Evolutionary conservation across 441 rosid genomes (phyloP).

Genomic region (Populus hybrid): DNA sequence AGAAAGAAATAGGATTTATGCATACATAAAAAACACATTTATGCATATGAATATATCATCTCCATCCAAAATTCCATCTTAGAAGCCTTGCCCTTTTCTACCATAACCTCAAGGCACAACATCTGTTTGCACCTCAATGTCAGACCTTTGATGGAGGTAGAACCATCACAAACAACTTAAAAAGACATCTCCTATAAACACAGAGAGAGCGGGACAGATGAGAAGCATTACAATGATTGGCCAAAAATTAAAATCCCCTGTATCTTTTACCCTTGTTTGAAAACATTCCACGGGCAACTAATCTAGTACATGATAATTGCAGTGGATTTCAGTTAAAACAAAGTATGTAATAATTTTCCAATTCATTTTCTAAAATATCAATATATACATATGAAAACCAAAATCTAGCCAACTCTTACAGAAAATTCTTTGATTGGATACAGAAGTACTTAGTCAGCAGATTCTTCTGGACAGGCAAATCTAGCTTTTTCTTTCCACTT

Average conservation of each 20-base stretch:
- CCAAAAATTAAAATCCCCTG: neutral
- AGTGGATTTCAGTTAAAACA: neutral
- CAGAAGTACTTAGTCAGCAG: slow-evolving; percentile 89
- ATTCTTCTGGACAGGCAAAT: slow-evolving; percentile 92
- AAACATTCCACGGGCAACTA: slow-evolving; percentile 15
- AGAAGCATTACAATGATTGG: neutral
- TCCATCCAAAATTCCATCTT: neutral
- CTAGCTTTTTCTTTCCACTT: slow-evolving; percentile 66
- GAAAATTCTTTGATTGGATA: slow-evolving; percentile 51
- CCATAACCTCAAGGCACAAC: neutral
- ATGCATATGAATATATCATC: neutral
- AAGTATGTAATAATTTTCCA: neutral
- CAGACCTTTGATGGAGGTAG: neutral
- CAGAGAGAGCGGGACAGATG: neutral
- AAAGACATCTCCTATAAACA: neutral
- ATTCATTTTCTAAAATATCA: neutral
- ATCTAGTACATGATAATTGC: slow-evolving; percentile 10
- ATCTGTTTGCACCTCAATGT: neutral
- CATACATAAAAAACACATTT: neutral
- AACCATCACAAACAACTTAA: neutral
- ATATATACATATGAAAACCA: neutral
- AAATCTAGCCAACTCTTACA: neutral
- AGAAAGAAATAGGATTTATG: neutral
- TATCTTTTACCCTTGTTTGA: neutral
- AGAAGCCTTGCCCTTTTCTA: neutral